These are phyloP conservation scores for Cystobasidium onofrii DNA, from an alignment of 768 basidiomycete species.

Conservation along the genomic window DNA sequence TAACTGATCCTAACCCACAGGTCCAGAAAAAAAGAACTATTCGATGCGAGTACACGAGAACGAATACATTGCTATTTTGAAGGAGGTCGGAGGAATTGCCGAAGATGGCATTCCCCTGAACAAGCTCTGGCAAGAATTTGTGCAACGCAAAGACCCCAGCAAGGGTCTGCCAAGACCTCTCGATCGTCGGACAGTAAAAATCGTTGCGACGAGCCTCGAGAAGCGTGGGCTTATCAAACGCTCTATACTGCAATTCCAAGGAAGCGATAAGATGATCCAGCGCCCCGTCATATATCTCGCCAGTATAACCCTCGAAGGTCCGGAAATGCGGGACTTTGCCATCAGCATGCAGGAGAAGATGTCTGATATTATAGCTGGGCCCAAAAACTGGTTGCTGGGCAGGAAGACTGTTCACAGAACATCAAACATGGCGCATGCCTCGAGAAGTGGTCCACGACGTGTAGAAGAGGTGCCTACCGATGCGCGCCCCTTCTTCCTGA, in stretches of 20 bases:
- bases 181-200: conserved; percentile 4
- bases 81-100: conserved; percentile 20
- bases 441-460: not conserved
- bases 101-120: not conserved
- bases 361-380: not conserved
- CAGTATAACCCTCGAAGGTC: not conserved
- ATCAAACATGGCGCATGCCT: conserved; percentile 37
- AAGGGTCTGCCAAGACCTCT: not conserved
- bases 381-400: conserved; percentile 8
- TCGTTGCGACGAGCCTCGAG: conserved; percentile 1
- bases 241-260: not conserved
- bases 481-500: conserved; percentile 55
- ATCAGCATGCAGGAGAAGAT: not conserved
- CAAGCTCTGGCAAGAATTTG: not conserved
- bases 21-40: not conserved
- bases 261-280: not conserved
- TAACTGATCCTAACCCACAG: not conserved
- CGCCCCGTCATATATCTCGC: not conserved
- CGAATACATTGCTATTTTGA: not conserved
- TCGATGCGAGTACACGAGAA: conserved; percentile 14
- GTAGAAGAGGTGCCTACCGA: not conserved
- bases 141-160: not conserved
- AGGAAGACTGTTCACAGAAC: not conserved
- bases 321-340: not conserved
- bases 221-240: conserved; percentile 11